A percentile compares a stretch with the other conserved stretches of the same genome.
Evolutionary conservation across 129 eudicot genomes (phyloP).

Genomic region (Tagetes patula): DNA sequence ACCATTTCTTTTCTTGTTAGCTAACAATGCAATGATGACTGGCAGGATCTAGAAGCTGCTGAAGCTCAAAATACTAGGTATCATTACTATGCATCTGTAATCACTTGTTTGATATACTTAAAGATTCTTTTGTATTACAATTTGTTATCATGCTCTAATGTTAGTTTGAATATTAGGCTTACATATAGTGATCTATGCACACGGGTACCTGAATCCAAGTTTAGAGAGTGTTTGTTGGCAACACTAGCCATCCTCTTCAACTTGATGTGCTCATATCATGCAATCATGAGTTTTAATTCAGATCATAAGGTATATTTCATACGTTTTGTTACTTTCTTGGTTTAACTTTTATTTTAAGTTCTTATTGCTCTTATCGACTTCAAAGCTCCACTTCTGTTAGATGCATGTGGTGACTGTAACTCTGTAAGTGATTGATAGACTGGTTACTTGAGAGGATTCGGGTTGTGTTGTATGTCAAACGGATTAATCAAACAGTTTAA

Average conservation of each 20-base stretch:
- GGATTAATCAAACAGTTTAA: background rate
- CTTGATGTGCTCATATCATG: constrained; percentile 80
- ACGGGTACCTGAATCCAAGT: constrained; percentile 84
- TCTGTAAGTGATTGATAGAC: constrained; percentile 1
- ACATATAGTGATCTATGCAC: constrained; percentile 92
- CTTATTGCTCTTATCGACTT: constrained; percentile 7
- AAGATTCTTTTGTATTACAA: constrained; percentile 5
- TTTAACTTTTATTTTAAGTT: constrained; percentile 9
- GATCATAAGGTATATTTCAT: constrained; percentile 54
- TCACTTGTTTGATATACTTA: constrained; percentile 14
- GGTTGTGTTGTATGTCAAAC: constrained; percentile 4
- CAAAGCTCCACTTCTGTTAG: background rate
- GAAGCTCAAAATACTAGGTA: constrained; percentile 56
- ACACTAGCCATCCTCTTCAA: constrained; percentile 75
- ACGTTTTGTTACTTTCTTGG: constrained; percentile 15
- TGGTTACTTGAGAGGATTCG: constrained; percentile 10
- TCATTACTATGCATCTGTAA: constrained; percentile 10
- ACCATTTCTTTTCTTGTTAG: constrained; percentile 22
- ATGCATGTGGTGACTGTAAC: constrained; percentile 18
- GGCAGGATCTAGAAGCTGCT: constrained; percentile 65
- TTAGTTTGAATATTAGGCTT: constrained; percentile 50
- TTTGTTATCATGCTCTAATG: constrained; percentile 18
- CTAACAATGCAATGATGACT: constrained; percentile 28
- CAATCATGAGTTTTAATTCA: constrained; percentile 72
- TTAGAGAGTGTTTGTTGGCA: constrained; percentile 80